Evolutionary conservation across 371 early-diverging fungal genomes (phyloP).

Genomic region (Basidiobolus heterosporus): DNA sequence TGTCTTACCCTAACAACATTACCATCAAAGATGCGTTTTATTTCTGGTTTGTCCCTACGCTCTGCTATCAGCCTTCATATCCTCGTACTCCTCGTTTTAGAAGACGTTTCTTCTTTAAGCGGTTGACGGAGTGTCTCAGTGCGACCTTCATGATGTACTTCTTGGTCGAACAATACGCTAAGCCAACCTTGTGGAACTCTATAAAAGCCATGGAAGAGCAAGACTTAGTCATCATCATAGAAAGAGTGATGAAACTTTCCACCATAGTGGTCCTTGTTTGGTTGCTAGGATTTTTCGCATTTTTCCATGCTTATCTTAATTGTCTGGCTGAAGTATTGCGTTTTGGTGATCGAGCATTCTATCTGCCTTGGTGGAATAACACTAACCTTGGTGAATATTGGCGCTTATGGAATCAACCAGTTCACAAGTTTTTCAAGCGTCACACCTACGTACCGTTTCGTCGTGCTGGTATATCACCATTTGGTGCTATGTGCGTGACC

Average conservation of each 20-base stretch:
- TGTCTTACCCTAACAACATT: conserved; percentile 62
- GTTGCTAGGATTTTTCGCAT: conserved; percentile 78
- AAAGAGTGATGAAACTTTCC: conserved; percentile 72
- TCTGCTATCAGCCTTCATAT: conserved; percentile 78
- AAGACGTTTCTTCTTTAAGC: conserved; percentile 58
- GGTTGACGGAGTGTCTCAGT: conserved; percentile 45
- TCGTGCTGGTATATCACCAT: conserved; percentile 25
- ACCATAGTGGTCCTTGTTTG: conserved; percentile 65
- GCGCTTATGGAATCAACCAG: conserved; percentile 82
- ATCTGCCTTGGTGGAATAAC: conserved; percentile 85
- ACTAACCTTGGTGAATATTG: conserved; percentile 68
- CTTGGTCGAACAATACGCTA: conserved; percentile 63
- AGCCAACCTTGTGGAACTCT: conserved; percentile 71
- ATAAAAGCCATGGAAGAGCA: conserved; percentile 41
- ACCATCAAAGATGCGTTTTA: conserved; percentile 45
- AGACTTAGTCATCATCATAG: conserved; percentile 44
- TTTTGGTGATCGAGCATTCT: conserved; percentile 83
- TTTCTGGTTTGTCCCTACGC: conserved; percentile 69
- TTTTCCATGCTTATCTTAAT: conserved; percentile 73
- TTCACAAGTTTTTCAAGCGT: conserved; percentile 72
- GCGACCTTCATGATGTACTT: conserved; percentile 61
- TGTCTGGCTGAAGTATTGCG: conserved; percentile 59
- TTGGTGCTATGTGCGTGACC: conserved; percentile 37
- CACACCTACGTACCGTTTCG: conserved; percentile 68
- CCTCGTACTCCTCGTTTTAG: conserved; percentile 56